A percentile compares a stretch with the other conserved stretches of the same genome.
phyloP scores from a whole-genome alignment of 1,284 basidiomycete species.

The Boletellus deceptivus region DNA sequence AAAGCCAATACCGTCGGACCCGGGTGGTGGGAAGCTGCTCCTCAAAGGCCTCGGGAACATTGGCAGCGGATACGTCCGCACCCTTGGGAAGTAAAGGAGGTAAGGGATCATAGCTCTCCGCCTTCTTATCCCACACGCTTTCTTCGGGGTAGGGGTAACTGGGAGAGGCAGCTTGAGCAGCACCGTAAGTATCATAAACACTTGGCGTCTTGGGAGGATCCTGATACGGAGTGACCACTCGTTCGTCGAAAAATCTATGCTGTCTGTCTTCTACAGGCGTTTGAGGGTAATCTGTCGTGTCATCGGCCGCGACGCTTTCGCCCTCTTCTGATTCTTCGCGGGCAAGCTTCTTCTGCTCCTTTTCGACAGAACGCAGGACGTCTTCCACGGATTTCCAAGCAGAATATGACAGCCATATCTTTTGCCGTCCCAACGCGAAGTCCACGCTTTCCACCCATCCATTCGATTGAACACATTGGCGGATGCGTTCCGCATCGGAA shows the following conservation, averaged over 20 bases:
- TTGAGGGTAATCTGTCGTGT: slow-evolving; percentile 61
- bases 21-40: slow-evolving; percentile 75
- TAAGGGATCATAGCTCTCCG: slow-evolving; percentile 29
- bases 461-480: slow-evolving; percentile 69
- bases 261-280: slow-evolving; percentile 36
- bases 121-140: slow-evolving; percentile 53
- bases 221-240: slow-evolving; percentile 29
- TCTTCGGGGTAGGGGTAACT: slow-evolving; percentile 37
- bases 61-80: slow-evolving; percentile 51
- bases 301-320: slow-evolving; percentile 55
- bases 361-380: slow-evolving; percentile 67
- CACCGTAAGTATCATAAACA: slow-evolving; percentile 50
- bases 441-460: slow-evolving; percentile 78
- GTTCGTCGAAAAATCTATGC: slow-evolving; percentile 37
- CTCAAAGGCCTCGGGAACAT: slow-evolving; percentile 72
- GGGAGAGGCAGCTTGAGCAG: slow-evolving; percentile 39
- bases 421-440: slow-evolving; percentile 62
- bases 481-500: slow-evolving; percentile 63
- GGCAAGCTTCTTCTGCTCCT: slow-evolving; percentile 51
- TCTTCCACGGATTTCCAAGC: slow-evolving; percentile 90
- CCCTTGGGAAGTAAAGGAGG: slow-evolving; percentile 42
- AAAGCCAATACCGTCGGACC: slow-evolving; percentile 69
- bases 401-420: slow-evolving; percentile 74
- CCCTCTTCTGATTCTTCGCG: slow-evolving; percentile 49
- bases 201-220: slow-evolving; percentile 37